These are phyloP conservation scores for Leishmania braziliensis DNA, from an alignment of 208 protist genomes.

Conservation along the genomic window DNA sequence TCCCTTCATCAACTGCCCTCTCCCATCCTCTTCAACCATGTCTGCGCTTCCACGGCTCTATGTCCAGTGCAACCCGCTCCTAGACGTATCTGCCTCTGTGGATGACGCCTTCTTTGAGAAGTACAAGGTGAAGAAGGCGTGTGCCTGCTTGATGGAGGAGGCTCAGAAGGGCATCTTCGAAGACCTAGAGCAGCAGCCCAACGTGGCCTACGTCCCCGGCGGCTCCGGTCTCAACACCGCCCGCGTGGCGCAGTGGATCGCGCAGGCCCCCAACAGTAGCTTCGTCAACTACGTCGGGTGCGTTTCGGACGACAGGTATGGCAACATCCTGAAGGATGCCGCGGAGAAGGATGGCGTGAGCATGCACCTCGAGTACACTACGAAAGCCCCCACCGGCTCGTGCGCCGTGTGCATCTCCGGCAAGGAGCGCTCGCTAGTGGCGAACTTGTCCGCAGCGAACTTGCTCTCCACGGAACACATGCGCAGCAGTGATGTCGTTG, in stretches of 20 bases:
- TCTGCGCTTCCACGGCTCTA: slow-evolving; percentile 46
- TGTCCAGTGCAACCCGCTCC: slow-evolving; percentile 97
- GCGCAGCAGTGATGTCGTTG: slow-evolving; percentile 37
- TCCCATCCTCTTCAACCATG: slow-evolving; percentile 11
- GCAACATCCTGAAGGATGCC: slow-evolving; percentile 68
- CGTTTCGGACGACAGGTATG: slow-evolving; percentile 96
- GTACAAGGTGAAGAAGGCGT: slow-evolving; percentile 88
- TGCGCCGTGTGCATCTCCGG: slow-evolving; percentile 97
- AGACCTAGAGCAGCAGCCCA: slow-evolving; percentile 67
- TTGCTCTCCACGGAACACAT: slow-evolving; percentile 94
- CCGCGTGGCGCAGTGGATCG: slow-evolving; percentile 94
- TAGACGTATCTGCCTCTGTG: slow-evolving; percentile 97
- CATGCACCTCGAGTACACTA: slow-evolving; percentile 87
- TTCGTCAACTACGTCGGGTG: slow-evolving; percentile 92
- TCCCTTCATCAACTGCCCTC: background rate
- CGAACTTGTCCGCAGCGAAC: slow-evolving; percentile 97
- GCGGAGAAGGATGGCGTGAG: slow-evolving; percentile 92
- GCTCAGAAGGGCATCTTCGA: slow-evolving; percentile 95
- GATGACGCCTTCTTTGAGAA: slow-evolving; percentile 90
- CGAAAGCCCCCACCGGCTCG: slow-evolving; percentile 93
- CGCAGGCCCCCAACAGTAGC: slow-evolving; percentile 49
- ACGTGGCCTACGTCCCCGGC: slow-evolving; percentile 96
- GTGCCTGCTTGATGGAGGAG: slow-evolving; percentile 93
- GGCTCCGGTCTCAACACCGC: slow-evolving; percentile 98
- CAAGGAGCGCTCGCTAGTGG: slow-evolving; percentile 95